These are phyloP conservation scores for Neohortaea acidophila DNA, from an alignment of 495 filamentous ascomycete species.

Conservation along the genomic window DNA sequence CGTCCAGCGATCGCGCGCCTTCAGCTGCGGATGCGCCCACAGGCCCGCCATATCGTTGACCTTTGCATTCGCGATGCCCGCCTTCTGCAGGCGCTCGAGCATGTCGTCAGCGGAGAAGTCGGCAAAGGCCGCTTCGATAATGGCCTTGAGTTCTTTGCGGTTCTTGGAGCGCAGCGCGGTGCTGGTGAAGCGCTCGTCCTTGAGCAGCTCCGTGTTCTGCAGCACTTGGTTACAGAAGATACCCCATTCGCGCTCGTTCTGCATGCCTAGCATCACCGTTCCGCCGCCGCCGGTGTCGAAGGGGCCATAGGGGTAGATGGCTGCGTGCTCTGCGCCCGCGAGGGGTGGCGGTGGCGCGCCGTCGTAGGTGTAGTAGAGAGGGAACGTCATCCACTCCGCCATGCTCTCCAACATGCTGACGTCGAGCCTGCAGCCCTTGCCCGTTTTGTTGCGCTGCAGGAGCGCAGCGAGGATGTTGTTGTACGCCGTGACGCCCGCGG, in stretches of 20 bases:
- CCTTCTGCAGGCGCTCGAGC: constrained; percentile 11
- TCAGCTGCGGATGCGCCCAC: constrained; percentile 35
- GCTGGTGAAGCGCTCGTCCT: constrained; percentile 14
- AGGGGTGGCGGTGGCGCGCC: constrained; percentile 27
- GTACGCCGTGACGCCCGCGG: constrained; percentile 37
- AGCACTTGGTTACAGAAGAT: constrained; percentile 33
- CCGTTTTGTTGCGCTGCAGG: constrained; percentile 31
- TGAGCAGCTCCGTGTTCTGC: constrained; percentile 8
- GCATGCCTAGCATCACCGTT: constrained; percentile 39
- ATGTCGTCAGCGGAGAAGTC: constrained; percentile 7
- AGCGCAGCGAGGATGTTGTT: constrained; percentile 36
- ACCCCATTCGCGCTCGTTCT: constrained; percentile 39
- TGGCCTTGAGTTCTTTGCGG: constrained; percentile 11
- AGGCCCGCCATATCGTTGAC: constrained; percentile 37
- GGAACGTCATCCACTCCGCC: constrained; percentile 42
- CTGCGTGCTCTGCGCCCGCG: constrained; percentile 35
- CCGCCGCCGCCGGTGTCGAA: constrained; percentile 34
- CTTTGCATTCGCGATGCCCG: constrained; percentile 34
- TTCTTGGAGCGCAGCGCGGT: constrained; percentile 14
- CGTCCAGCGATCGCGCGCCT: constrained; percentile 32
- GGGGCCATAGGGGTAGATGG: constrained; percentile 39
- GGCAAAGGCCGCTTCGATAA: constrained; percentile 18
- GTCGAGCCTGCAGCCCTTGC: constrained; percentile 32
- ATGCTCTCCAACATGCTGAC: constrained; percentile 41
- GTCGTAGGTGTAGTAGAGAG: constrained; percentile 37